A percentile compares a stretch with the other conserved stretches of the same genome.
These are phyloP conservation scores for Linnemannia zychae DNA, from an alignment of 192 early-diverging fungal genomes.

Conservation along the genomic window DNA sequence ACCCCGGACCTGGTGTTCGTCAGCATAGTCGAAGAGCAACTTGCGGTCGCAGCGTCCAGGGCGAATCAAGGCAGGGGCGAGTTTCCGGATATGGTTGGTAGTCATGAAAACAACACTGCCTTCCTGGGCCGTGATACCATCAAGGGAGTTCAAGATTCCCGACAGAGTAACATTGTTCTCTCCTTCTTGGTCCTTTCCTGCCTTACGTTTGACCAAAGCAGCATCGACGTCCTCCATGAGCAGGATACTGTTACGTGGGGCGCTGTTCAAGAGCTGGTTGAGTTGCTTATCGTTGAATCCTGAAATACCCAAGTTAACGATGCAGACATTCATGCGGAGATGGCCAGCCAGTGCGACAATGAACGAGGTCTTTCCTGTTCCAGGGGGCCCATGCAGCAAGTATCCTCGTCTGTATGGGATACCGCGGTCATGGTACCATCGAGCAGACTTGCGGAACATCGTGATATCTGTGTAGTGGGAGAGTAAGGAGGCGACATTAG, in stretches of 20 bases:
- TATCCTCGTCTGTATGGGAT: constrained; percentile 68
- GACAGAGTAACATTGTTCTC: constrained; percentile 57
- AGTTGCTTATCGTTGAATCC: constrained; percentile 60
- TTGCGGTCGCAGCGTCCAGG: constrained; percentile 67
- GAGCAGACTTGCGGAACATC: constrained; percentile 56
- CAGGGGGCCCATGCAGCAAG: constrained; percentile 66
- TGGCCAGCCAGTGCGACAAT: constrained; percentile 67
- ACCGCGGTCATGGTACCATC: constrained; percentile 64
- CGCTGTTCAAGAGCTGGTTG: constrained; percentile 55
- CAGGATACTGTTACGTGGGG: constrained; percentile 63
- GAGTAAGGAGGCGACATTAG: neutral
- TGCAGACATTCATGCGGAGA: constrained; percentile 63
- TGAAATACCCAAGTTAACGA: constrained; percentile 61
- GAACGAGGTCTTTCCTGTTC: constrained; percentile 67
- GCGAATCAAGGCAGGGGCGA: constrained; percentile 64
- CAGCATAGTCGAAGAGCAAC: constrained; percentile 63
- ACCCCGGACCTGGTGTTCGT: constrained; percentile 56
- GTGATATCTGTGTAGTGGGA: constrained; percentile 53
- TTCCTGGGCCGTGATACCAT: constrained; percentile 66
- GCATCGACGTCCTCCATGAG: constrained; percentile 68
- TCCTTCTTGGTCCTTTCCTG: constrained; percentile 37
- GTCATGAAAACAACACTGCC: constrained; percentile 67
- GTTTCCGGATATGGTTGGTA: constrained; percentile 59
- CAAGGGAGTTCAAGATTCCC: constrained; percentile 64
- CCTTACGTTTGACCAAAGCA: constrained; percentile 37